These are phyloP conservation scores for Neurospora sp. DNA, from an alignment of 495 filamentous ascomycete species.

Conservation along the genomic window DNA sequence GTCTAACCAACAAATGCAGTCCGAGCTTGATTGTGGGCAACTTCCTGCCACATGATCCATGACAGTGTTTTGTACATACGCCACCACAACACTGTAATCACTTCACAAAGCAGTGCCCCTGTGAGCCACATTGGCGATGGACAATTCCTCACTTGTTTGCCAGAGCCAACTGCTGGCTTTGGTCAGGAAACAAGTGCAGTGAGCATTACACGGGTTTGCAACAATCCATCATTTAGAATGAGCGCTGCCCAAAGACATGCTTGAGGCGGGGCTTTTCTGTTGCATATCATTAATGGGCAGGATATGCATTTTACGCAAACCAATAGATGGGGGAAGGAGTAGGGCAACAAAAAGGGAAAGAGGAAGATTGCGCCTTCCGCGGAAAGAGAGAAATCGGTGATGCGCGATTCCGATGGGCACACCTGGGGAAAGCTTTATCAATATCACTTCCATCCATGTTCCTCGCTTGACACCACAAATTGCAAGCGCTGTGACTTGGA, in stretches of 20 bases:
- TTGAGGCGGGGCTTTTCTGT: not conserved
- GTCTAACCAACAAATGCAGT: conserved; percentile 33
- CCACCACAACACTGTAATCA: not conserved
- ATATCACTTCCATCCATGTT: not conserved
- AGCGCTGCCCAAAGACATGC: not conserved
- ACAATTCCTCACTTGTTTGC: not conserved
- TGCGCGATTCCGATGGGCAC: not conserved
- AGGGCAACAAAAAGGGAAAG: not conserved
- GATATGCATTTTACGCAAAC: not conserved
- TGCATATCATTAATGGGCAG: not conserved
- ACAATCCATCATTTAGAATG: not conserved
- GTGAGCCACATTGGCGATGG: not conserved
- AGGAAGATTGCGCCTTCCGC: not conserved
- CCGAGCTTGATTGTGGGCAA: conserved; percentile 93
- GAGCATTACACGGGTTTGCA: not conserved
- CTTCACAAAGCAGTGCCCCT: not conserved
- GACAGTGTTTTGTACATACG: conserved; percentile 10
- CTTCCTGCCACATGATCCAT: conserved; percentile 62
- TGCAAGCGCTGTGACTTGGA: not conserved
- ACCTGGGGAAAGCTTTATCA: not conserved
- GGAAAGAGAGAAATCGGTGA: not conserved
- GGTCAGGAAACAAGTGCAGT: not conserved
- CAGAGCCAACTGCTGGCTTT: not conserved
- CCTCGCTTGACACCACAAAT: not conserved
- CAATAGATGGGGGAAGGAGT: not conserved